Percentiles rank a stretch among this genome's conserved stretches.
Evolutionary conservation across 495 filamentous ascomycete genomes (phyloP).

Genomic region (Trichoderma reesei): DNA sequence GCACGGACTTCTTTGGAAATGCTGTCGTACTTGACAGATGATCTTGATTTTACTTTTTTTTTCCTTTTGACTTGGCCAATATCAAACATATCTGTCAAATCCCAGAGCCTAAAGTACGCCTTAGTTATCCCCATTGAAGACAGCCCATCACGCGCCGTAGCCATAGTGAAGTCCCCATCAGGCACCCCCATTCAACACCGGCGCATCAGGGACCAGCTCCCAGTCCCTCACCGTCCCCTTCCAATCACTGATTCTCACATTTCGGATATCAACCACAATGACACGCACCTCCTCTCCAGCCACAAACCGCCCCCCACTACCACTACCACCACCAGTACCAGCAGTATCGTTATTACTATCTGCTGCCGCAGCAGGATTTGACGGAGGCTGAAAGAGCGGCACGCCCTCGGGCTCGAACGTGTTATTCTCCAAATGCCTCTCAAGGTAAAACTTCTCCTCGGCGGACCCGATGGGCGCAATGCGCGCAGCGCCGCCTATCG

Average conservation of each 20-base stretch:
- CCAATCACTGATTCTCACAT: slow-evolving; percentile 73
- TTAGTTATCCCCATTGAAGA: too few species aligned
- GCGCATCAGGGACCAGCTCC: slow-evolving; percentile 41
- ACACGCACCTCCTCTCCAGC: slow-evolving; percentile 61
- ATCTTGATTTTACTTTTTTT: too few species aligned
- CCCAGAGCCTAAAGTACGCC: too few species aligned
- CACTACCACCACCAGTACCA: slow-evolving; percentile 41
- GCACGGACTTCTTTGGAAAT: too few species aligned
- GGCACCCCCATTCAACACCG: slow-evolving; percentile 23
- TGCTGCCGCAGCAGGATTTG: slow-evolving; percentile 11
- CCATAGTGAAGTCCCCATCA: not conserved
- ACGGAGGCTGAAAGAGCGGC: slow-evolving; percentile 22
- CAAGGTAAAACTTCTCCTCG: slow-evolving; percentile 73
- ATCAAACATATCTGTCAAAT: too few species aligned
- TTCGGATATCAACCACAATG: slow-evolving; percentile 61
- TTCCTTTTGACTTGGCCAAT: too few species aligned
- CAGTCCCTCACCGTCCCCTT: slow-evolving; percentile 70
- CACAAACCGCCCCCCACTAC: slow-evolving; percentile 50
- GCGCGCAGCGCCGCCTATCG: slow-evolving; percentile 75
- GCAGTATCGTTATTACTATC: slow-evolving; percentile 7
- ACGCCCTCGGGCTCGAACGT: slow-evolving; percentile 55
- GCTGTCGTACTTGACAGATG: too few species aligned
- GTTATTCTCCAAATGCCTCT: slow-evolving; percentile 82
- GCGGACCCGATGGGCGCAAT: slow-evolving; percentile 62
- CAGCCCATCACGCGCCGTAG: too few species aligned